Percentiles rank a stretch among this genome's conserved stretches.
These are phyloP conservation scores for Eurotiales sp. DNA, from an alignment of 2,329 filamentous ascomycete genomes.

Conservation along the genomic window DNA sequence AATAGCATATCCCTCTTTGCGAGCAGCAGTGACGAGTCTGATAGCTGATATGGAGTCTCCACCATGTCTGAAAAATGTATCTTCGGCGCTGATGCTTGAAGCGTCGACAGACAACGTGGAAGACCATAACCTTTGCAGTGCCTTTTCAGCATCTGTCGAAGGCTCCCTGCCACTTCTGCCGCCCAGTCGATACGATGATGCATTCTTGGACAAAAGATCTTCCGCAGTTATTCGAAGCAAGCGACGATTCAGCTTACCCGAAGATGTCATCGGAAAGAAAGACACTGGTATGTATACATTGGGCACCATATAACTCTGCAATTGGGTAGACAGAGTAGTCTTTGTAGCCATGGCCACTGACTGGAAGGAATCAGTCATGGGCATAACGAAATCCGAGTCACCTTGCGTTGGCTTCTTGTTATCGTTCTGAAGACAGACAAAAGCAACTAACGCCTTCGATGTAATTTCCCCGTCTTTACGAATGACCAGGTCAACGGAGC, in stretches of 20 bases:
- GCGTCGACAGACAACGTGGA: conserved; percentile 14
- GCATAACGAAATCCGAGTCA: conserved; percentile 17
- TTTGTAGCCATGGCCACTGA: conserved; percentile 3
- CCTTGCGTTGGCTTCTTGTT: conserved; percentile 26
- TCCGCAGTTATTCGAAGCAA: conserved; percentile 8
- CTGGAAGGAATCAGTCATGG: conserved; percentile 11
- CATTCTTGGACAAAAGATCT: conserved; percentile 7
- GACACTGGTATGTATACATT: conserved; percentile 15
- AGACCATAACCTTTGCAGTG: conserved; percentile 16
- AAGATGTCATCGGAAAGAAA: conserved; percentile 13
- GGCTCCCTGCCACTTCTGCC: conserved; percentile 12
- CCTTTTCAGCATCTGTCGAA: conserved; percentile 13
- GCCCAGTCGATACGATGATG: conserved; percentile 14
- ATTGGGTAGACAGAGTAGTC: conserved; percentile 1
- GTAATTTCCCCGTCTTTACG: conserved; percentile 4
- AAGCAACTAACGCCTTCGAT: conserved; percentile 11
- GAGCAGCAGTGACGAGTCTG: conserved; percentile 16
- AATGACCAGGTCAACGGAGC: conserved; percentile 32
- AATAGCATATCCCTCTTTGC: conserved; percentile 11
- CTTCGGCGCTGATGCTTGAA: conserved; percentile 16
- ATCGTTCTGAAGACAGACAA: conserved; percentile 10
- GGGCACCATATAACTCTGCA: conserved; percentile 15
- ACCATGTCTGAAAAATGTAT: conserved; percentile 27
- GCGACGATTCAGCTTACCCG: conserved; percentile 15
- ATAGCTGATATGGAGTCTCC: conserved; percentile 24